Base-by-base conservation (phyloP, 148 eudicot species). In the Amaranthus palmeri region DNA sequence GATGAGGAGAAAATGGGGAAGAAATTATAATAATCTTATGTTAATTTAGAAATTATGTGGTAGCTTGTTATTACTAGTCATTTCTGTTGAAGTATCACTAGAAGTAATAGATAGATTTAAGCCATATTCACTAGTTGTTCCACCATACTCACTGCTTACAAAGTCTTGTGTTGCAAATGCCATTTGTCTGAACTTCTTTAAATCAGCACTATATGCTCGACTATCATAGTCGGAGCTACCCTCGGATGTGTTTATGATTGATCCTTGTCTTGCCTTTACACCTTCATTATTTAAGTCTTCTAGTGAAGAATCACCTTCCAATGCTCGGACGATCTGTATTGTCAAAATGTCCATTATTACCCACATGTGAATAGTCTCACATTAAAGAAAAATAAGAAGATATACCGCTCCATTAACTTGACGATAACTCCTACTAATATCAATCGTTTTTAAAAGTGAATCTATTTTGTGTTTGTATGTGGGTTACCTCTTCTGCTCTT, bases 241-340 rank as follows among this genome's bases (percentile, higher is more conserved):
- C 15, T 48, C 70, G 1, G 83, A 69, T 65, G 82, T 66, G 78
- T 60, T 52, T 14, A 10, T 61, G 17, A 42, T 53, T 0, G 78
- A 11, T 64, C 70, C 68, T 10, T 76, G 79, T 10, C 77, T 85
- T 52, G 74, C 53, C 47, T 64, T 85, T 45, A 43, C 54, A 2
- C 73, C 84, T 1, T 87, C 88, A 7, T 25, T 49, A 9, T 84
- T 86, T 43, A 89, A 45, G 74, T 82, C 93, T 7, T 90, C 96
- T 42, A 86, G 57, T 4, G 96, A 85, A 7, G 81, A 84, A 49
- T 88, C 85, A 62, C 91, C 96, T 69, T 88, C 93, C 3, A 91
- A 54, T 45, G 85, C 85, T n/a, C 93, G 87, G 11, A 83, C 93
- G 65, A 91, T 88, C 96, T 90, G 62, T 11, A 6, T 25, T 25